Base-by-base conservation (phyloP, 2,329 filamentous ascomycete species). In the Pseudogymnoascus sp. region DNA sequence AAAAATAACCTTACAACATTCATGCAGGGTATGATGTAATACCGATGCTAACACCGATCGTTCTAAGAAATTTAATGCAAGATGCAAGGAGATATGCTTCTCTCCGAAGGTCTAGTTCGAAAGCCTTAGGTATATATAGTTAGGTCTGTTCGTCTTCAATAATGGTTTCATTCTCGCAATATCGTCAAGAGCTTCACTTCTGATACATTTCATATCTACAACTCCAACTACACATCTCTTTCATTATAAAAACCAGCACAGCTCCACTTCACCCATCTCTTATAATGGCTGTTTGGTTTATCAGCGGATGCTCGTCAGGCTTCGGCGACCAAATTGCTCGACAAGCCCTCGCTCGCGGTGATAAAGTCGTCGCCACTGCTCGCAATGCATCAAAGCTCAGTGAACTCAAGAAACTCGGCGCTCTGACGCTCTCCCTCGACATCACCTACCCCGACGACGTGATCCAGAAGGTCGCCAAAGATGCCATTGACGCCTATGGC, bases 321-420 rank as follows among this genome's bases (percentile, higher is more conserved):
- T 75, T 83, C 65, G 80, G 81, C 38, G 73, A 77, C 42, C 71
- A 74, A 64, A 72, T 82, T 3, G 75, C 75, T 34, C 74, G 79
- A 14, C 73, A 75, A 23, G 77, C 74, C 36, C 76, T 81, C 60
- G 69, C 70, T 1, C 73, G 75, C 5, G 78, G 79, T 14, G 77
- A 83, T 67, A 74, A 71, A 42, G 80, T 82, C 63, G 76, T 84
- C 59, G 80, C 78, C n/a, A 76, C 77, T 8, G 75, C 77, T 6
- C 79, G 80, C 25, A 75, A 72, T 63, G 69, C 73, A 1, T 65
- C 73, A 2, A 72, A 74, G 60, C 69, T 78, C 21, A 60, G 68
- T 14, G 69, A 72, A 42, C 67, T 78, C n/a, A 70, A 73, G 62
- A 65, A 72, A 2, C 66, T 68, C 3, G 75, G 75, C 23, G 75